Evolutionary conservation across 2,329 filamentous ascomycete genomes (phyloP).

Genomic region (Tolypocladium ophioglossoides): DNA sequence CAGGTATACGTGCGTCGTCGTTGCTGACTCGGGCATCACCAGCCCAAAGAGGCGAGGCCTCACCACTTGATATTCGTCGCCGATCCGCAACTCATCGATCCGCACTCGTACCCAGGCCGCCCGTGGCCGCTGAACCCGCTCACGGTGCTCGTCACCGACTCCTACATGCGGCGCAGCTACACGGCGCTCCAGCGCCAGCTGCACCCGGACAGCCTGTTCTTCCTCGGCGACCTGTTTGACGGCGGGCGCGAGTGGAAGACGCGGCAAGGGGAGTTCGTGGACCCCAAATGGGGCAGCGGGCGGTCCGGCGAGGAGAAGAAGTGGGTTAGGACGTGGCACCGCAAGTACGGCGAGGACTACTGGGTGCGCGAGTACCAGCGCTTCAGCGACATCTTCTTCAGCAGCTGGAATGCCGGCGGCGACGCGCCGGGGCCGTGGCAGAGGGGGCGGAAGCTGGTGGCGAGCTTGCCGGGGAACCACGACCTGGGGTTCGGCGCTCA

Average conservation of each 20-base stretch:
- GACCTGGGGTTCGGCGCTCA: conserved; percentile 85
- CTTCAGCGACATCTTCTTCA: conserved; percentile 78
- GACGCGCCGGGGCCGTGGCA: conserved; percentile 44
- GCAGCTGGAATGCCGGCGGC: conserved; percentile 52
- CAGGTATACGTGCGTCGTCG: not conserved
- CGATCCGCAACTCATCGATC: conserved; percentile 86
- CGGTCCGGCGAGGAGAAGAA: conserved; percentile 41
- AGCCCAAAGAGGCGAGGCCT: conserved; percentile 70
- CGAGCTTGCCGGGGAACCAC: conserved; percentile 86
- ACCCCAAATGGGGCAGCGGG: conserved; percentile 46
- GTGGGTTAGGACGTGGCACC: conserved; percentile 55
- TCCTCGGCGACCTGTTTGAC: conserved; percentile 91
- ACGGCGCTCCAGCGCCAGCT: conserved; percentile 64
- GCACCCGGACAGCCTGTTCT: conserved; percentile 79
- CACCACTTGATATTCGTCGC: conserved; percentile 79
- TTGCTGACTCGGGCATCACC: conserved; percentile 3
- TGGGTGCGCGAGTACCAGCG: conserved; percentile 82
- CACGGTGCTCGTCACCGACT: conserved; percentile 62
- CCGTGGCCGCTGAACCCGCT: conserved; percentile 47
- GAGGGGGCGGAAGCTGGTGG: conserved; percentile 65
- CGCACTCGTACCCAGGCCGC: conserved; percentile 86
- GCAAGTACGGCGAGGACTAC: conserved; percentile 66
- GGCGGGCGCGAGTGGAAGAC: conserved; percentile 94
- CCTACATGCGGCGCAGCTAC: conserved; percentile 79
- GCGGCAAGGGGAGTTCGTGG: conserved; percentile 43